Base-by-base conservation (phyloP, 768 basidiomycete genomes). In the Austroboletus eburneus region DNA sequence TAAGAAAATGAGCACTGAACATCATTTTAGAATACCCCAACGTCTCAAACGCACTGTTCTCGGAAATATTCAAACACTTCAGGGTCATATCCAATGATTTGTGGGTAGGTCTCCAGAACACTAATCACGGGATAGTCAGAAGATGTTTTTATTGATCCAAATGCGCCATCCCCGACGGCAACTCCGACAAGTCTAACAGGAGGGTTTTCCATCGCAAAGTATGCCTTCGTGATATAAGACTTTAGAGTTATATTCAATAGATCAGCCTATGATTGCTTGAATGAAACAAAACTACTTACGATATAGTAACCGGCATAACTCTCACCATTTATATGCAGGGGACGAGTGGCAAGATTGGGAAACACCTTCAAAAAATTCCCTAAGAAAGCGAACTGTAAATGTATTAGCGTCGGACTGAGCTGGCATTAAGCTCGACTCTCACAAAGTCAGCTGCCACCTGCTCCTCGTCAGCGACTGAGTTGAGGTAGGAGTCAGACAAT, bases 161-260 rank as follows among this genome's bases (percentile, higher is more conserved):
- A 67, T 6, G 78, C 65, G 8, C 81, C 83, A 62, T 87, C 80
- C 3, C 87, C 85, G 39, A 89, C 85, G 16, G 75, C 79, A 47
- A 87, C 75, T 57, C 80, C 81, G 1, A 74, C 67, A 18, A 89
- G 70, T 6, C 77, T 78, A 16, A 87, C 83, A 0, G 87, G 85
- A 9, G 85, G 82, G 33, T 76, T 74, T 1, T 69, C 48, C 65
- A 77, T 72, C 37, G 65, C 70, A 55, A 89, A 83, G 59, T 85
- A 82, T 7, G 81, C 66, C 63, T 85, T 85, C 49, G 81, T 70
- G 56, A 89, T 88, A 57, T 87, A 87, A 4, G 85, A 84, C 83
- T 27, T 5, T 87, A 9, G 81, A 68, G 6, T 4, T 2, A 16
- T 16, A 5, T 45, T 13, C 21, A 2, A 36, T 4, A 12, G 10